Base-by-base conservation (phyloP, 2,329 filamentous ascomycete genomes). In the Chlorencoelia australis region DNA sequence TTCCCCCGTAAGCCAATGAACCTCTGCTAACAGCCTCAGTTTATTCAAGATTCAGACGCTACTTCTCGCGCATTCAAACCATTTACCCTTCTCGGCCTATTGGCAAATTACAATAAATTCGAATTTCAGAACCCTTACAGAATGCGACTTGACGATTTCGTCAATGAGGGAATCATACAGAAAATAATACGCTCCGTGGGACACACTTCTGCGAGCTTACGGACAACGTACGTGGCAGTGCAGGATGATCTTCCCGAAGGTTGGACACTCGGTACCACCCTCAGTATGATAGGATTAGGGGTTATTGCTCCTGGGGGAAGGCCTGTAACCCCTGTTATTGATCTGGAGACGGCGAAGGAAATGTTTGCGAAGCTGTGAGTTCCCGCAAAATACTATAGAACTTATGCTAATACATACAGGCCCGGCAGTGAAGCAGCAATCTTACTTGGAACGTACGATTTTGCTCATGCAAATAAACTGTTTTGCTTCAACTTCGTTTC, bases 21-120 rank as follows among this genome's bases (percentile, higher is more conserved):
- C 21, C 13, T 26, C 18, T 40, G 30, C 33, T 51, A 11, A 51
- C 35, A 27, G 17, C 11, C 26, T 0, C 47, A 87, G 83, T 83
- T 87, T 56, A 75, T 93, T 41, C 82, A 91, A 64, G 85, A 94
- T 47, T 73, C 79, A 29, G 78, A 86, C 42, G 69, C 71, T 16
- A 67, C 73, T 21, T 63, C 68, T 13, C 68, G 71, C 51, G 75
- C 74, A 40, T 72, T 85, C 28, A 74, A 83, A 40, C 82, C 89
- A 0, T 87, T 95, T 48, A 75, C 81, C 10, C 71, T 96, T 7
- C 69, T 95, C 14, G 89, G 89, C 9, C 69, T 96, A 4, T 67
- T 98, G 35, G 83, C 85, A 46, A 98, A 96, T 62, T 96, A 96
- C 70, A 96, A 98, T 71, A 98, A 96, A 59, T 98, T 98, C 54